phyloP scores from a whole-genome alignment of 2,329 filamentous ascomycete species.

The Penicillium rolfsii region DNA sequence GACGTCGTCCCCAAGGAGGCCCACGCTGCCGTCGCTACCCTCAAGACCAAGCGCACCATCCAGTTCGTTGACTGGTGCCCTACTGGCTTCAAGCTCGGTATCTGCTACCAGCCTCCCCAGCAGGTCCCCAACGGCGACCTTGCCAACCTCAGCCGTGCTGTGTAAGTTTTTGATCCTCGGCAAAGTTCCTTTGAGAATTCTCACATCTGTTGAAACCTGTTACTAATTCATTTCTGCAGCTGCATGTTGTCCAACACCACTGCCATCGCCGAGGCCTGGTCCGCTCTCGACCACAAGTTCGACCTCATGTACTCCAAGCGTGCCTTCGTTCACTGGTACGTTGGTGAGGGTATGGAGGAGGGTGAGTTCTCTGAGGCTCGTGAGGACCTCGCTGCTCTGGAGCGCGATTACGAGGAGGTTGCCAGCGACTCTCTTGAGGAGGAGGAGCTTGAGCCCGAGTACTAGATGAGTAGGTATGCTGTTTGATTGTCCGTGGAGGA shows the following conservation, averaged over 20 bases:
- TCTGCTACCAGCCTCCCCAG: constrained; percentile 98
- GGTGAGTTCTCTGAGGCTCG: constrained; percentile 99
- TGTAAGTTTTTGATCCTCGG: constrained; percentile 64
- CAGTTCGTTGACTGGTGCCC: constrained; percentile 99
- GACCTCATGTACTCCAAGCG: constrained; percentile 99
- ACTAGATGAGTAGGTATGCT: constrained; percentile 61
- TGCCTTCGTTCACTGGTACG: constrained; percentile 99
- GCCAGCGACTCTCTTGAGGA: constrained; percentile 89
- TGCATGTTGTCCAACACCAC: constrained; percentile 97
- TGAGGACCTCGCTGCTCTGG: constrained; percentile 95
- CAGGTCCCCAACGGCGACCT: constrained; percentile 96
- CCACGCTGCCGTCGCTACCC: constrained; percentile 86
- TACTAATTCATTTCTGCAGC: constrained; percentile 48
- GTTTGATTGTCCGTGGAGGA: constrained; percentile 24
- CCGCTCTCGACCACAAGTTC: constrained; percentile 94
- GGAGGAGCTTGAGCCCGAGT: constrained; percentile 85
- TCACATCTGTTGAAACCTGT: constrained; percentile 14
- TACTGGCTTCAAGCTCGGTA: constrained; percentile 99
- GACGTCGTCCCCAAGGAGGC: constrained; percentile 97
- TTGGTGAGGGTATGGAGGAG: constrained; percentile 99
- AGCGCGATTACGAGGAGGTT: constrained; percentile 99
- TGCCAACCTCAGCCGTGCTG: constrained; percentile 96
- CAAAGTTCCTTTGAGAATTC: background rate
- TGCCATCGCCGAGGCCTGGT: constrained; percentile 97
- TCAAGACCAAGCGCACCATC: constrained; percentile 99